Conservation (phyloP, 805 yeast genomes). For the Vanderwaltozyma tropicalis region DNA sequence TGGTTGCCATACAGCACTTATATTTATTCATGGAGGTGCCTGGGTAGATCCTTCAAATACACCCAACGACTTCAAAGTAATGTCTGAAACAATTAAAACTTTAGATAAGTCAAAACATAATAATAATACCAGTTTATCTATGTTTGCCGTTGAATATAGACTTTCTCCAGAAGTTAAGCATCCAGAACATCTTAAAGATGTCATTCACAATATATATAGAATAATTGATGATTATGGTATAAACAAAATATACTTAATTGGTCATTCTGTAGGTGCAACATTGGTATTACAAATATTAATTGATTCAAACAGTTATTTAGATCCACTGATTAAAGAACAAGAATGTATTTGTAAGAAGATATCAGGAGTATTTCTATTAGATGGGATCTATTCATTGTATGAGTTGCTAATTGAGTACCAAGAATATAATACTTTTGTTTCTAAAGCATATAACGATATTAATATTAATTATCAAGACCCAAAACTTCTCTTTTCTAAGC, state of each 20-base stretch:
- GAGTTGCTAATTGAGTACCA: slow-evolving; percentile 53
- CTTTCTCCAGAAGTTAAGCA: slow-evolving; percentile 52
- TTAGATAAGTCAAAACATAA: not conserved
- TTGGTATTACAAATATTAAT: slow-evolving; percentile 42
- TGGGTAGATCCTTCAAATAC: slow-evolving; percentile 70
- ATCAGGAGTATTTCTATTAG: slow-evolving; percentile 35
- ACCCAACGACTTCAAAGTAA: slow-evolving; percentile 38
- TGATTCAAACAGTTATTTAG: not conserved
- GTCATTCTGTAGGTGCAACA: slow-evolving; percentile 80
- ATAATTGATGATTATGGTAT: slow-evolving; percentile 18
- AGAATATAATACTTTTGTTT: slow-evolving; percentile 43
- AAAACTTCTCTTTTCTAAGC: not conserved
- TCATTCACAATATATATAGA: slow-evolving; percentile 33
- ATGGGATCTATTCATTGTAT: slow-evolving; percentile 57
- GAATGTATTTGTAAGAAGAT: slow-evolving; percentile 5
- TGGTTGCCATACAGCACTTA: slow-evolving; percentile 13
- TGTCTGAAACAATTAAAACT: slow-evolving; percentile 12
- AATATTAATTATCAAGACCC: too few relatives aligned
- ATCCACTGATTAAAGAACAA: not conserved
- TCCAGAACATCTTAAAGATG: slow-evolving; percentile 54
- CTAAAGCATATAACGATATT: slow-evolving; percentile 41
- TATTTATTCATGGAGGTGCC: slow-evolving; percentile 81
- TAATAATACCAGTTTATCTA: slow-evolving; percentile 2
- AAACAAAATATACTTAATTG: slow-evolving; percentile 34
- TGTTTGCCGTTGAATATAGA: slow-evolving; percentile 47